A percentile compares a stretch with the other conserved stretches of the same genome.
Conservation (phyloP, 2,329 filamentous ascomycete genomes). For the Volutella citrinella region DNA sequence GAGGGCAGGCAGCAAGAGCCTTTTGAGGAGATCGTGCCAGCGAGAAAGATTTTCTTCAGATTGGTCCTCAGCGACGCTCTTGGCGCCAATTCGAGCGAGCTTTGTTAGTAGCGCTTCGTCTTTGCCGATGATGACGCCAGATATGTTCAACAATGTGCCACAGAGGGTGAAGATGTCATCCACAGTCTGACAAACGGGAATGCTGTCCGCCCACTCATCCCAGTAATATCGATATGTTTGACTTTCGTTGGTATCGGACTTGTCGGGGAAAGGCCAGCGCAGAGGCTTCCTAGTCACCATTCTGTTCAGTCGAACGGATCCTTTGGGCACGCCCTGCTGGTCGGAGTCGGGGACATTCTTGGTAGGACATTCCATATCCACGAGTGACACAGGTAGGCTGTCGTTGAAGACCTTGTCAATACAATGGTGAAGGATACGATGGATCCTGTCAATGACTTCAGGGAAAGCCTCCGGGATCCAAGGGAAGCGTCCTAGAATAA, state of each 20-base stretch:
- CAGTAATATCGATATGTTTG: conserved; percentile 92
- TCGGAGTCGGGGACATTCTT: conserved; percentile 53
- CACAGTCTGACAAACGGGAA: conserved; percentile 85
- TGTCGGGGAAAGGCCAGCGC: conserved; percentile 82
- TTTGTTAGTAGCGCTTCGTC: conserved; percentile 77
- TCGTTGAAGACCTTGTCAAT: conserved; percentile 68
- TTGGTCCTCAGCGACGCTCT: conserved; percentile 67
- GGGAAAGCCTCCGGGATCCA: conserved; percentile 87
- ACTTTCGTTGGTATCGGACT: conserved; percentile 69
- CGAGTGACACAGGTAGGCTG: conserved; percentile 35
- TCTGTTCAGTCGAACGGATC: conserved; percentile 60
- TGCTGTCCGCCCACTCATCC: conserved; percentile 93
- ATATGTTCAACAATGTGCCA: conserved; percentile 77
- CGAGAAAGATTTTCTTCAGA: conserved; percentile 69
- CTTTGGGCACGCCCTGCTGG: conserved; percentile 66
- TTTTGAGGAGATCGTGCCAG: conserved; percentile 82
- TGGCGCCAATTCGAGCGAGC: conserved; percentile 77
- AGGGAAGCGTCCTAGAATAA: conserved; percentile 85
- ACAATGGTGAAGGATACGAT: conserved; percentile 81
- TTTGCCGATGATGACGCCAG: conserved; percentile 85
- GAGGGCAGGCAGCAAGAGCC: conserved; percentile 81
- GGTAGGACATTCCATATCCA: conserved; percentile 34
- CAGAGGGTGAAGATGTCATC: conserved; percentile 90
- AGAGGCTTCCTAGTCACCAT: conserved; percentile 64
- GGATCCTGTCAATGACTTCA: conserved; percentile 74